phyloP scores from a whole-genome alignment of 495 filamentous ascomycete species.

The Neurospora sp. region DNA sequence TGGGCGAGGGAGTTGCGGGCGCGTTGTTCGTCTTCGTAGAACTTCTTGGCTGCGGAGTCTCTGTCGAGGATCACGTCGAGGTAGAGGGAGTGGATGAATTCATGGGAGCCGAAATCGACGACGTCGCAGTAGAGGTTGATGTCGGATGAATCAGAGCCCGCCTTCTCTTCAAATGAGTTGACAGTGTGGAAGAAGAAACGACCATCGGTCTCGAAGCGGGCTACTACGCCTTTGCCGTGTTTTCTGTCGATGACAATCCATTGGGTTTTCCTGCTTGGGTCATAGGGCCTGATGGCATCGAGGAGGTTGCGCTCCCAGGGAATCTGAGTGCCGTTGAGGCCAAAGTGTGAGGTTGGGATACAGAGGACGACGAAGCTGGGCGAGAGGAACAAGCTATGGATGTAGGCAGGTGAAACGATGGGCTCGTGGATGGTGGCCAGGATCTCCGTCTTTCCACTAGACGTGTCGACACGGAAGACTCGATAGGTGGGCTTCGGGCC shows the following conservation, averaged over 20 bases:
- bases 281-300: conserved; percentile 44
- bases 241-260: conserved; percentile 64
- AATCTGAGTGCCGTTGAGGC: conserved; percentile 37
- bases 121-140: conserved; percentile 46
- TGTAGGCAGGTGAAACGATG: conserved; percentile 44
- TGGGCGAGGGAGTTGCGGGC: conserved; percentile 27
- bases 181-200: conserved; percentile 71
- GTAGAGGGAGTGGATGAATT: conserved; percentile 46
- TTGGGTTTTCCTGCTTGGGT: conserved; percentile 36
- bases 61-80: conserved; percentile 48
- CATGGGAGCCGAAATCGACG: conserved; percentile 42
- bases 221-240: conserved; percentile 44
- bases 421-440: conserved; percentile 52
- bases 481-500: conserved; percentile 41
- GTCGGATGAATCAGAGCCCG: conserved; percentile 9
- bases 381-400: conserved; percentile 66
- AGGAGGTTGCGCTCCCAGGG: conserved; percentile 48
- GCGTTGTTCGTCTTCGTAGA: conserved; percentile 22
- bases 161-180: conserved; percentile 58
- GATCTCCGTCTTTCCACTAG: conserved; percentile 56
- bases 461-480: conserved; percentile 50
- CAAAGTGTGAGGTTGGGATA: conserved; percentile 43
- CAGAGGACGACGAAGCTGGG: conserved; percentile 58
- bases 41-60: conserved; percentile 12
- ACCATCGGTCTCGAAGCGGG: conserved; percentile 45